These are phyloP conservation scores for Thyridium curvatum DNA, from an alignment of 2,329 filamentous ascomycete genomes.

Conservation along the genomic window DNA sequence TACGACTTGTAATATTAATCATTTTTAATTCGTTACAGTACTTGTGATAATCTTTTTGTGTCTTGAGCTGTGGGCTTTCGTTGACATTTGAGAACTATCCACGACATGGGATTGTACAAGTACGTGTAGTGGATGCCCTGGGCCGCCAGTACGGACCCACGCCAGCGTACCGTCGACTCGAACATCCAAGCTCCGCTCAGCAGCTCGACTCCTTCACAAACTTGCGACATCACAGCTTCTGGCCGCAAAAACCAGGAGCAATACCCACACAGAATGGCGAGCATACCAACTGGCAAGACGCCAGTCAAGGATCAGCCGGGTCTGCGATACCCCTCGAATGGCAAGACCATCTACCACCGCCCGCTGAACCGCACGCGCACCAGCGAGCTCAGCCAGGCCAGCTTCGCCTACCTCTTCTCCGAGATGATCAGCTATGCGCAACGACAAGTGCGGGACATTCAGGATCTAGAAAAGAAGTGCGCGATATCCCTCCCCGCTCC, in stretches of 20 bases:
- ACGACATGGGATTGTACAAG: too few relatives aligned
- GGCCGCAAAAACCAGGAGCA: background rate
- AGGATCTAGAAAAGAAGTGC: slow-evolving; percentile 86
- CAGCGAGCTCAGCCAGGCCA: slow-evolving; percentile 83
- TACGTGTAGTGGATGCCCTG: too few relatives aligned
- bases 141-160: background rate
- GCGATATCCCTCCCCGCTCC: slow-evolving; percentile 17
- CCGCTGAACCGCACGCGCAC: slow-evolving; percentile 86
- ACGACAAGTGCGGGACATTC: slow-evolving; percentile 80
- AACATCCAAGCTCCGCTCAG: too few relatives aligned
- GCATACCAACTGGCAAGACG: slow-evolving; percentile 39
- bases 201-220: too few relatives aligned
- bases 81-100: too few relatives aligned
- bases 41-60: too few relatives aligned
- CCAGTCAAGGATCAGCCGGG: slow-evolving; percentile 46
- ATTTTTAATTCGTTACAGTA: too few relatives aligned
- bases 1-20: too few relatives aligned
- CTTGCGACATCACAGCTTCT: too few relatives aligned
- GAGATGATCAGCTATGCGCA: slow-evolving; percentile 98
- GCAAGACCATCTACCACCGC: slow-evolving; percentile 97
- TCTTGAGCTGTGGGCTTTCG: too few relatives aligned
- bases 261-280: slow-evolving; percentile 34
- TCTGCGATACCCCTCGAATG: slow-evolving; percentile 82
- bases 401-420: slow-evolving; percentile 92
- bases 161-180: background rate